Evolutionary conservation across 2,329 filamentous ascomycete genomes (phyloP), one percentile per base, ranked within the genome.

Genomic region (Colletotrichum destructivum): DNA sequence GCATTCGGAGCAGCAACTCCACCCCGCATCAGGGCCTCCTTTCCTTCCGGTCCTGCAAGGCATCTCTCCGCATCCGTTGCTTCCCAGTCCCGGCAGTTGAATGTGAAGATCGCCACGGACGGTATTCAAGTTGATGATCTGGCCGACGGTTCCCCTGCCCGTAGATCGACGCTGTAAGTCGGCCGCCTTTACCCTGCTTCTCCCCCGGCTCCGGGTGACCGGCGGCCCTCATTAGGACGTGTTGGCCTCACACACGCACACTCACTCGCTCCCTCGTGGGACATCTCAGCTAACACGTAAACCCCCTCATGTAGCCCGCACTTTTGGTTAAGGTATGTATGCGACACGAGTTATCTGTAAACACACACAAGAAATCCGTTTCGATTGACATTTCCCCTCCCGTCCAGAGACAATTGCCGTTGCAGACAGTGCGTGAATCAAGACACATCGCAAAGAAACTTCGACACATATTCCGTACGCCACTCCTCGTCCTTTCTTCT

Each of bases 371-470:
- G n/a, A n/a, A 46, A 16, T 16, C 44, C 38, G 44, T 26, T 35
- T 38, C 35, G 40, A 62, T 60, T 65, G 13, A 62, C 66, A 47
- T 13, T 9, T 35, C 31, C 31, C 31, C n/a, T 26, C 12, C 11
- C 15, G 38, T 62, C 5, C 44, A 84, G 84, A 26, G 84, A 85
- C 66, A 85, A 84, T 60, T 85, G 84, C 72, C 82, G 81, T n/a
- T 85, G 84, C 73, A 75, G 69, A 2, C 61, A 78, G 57, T 85
- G 84, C 62, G 79, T 85, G 18, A 83, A 85, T 56, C 79, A 80
- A 59, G 80, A 83, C 54, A 85, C 84, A 16, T 77, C 81, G 75
- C 84, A 85, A 72, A 77, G 83, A 62, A 84, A 80, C 65, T 81
- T 84, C 70, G 78, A 85, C 49, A 84, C 83, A 0, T 84, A 84